A percentile compares a stretch with the other conserved stretches of the same genome.
Conservation (phyloP, 441 rosid genomes). For the Breynia disticha region DNA sequence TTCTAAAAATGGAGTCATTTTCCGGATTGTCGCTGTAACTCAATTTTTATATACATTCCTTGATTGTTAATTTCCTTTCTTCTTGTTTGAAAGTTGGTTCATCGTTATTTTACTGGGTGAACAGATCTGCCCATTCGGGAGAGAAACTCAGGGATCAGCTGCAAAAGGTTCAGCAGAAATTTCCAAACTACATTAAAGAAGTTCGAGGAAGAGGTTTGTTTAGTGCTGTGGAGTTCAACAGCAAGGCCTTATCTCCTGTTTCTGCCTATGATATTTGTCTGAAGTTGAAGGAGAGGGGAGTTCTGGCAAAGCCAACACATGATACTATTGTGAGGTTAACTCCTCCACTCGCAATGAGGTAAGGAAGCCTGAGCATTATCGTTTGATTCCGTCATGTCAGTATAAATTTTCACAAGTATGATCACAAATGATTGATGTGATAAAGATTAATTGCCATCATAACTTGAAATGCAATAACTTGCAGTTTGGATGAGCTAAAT, state of each 20-base stretch:
- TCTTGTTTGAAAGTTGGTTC: not conserved
- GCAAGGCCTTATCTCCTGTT: conserved; percentile 45
- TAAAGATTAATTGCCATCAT: not conserved
- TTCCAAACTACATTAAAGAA: conserved; percentile 70
- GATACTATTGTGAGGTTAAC: conserved; percentile 80
- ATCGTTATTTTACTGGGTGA: not conserved
- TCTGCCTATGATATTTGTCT: conserved; percentile 89
- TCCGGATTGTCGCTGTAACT: not conserved
- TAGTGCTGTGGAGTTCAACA: conserved; percentile 73
- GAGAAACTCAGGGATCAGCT: conserved; percentile 55
- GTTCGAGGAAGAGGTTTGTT: conserved; percentile 92
- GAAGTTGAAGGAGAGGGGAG: conserved; percentile 83
- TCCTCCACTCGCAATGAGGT: conserved; percentile 92
- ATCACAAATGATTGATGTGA: not conserved
- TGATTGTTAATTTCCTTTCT: not conserved
- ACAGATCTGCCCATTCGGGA: conserved; percentile 66
- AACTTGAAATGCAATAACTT: not conserved
- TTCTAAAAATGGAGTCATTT: not conserved
- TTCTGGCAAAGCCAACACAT: conserved; percentile 92
- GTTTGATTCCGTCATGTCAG: not conserved
- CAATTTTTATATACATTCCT: not conserved
- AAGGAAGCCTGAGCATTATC: conserved; percentile 12
- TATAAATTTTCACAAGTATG: not conserved
- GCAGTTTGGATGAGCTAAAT: conserved; percentile 62
- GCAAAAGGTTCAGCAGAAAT: conserved; percentile 43